These are phyloP conservation scores for Ustilago trichophora DNA, from an alignment of 1,284 basidiomycete species.

Conservation along the genomic window DNA sequence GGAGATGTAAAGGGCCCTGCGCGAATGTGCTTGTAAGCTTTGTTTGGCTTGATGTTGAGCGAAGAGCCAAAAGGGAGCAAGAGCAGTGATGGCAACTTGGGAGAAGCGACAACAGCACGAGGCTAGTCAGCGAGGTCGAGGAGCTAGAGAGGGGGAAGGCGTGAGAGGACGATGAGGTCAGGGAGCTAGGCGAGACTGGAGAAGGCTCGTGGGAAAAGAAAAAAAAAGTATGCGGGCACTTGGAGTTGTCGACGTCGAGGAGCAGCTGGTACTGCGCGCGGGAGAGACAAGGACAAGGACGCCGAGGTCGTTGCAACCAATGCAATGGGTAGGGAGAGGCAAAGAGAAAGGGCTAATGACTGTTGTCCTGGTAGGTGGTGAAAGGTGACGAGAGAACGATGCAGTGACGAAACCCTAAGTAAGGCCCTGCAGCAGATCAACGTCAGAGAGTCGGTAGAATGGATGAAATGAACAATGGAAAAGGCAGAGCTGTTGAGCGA, in stretches of 20 bases:
- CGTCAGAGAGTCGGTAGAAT: too few relatives aligned
- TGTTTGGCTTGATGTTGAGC: conserved; percentile 1
- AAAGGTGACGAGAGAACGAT: conserved; percentile 1
- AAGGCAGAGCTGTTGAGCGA: background rate
- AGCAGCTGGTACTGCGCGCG: background rate
- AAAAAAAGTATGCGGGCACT: background rate
- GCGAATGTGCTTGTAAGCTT: conserved; percentile 19
- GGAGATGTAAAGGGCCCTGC: background rate
- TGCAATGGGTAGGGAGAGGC: background rate
- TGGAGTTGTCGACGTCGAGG: background rate
- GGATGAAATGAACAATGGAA: too few relatives aligned
- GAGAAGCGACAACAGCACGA: conserved; percentile 5
- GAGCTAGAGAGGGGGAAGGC: background rate
- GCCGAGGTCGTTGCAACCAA: background rate
- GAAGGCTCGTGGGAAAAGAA: background rate
- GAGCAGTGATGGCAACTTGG: conserved; percentile 1
- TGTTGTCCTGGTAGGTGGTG: background rate
- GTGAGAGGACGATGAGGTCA: conserved; percentile 20
- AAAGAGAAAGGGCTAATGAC: background rate
- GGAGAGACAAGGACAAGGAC: background rate
- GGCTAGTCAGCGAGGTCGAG: conserved; percentile 1
- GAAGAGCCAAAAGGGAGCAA: background rate
- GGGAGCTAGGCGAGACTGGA: conserved; percentile 1
- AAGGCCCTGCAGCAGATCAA: conserved; percentile 16
- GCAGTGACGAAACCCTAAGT: conserved; percentile 17